Conservation (phyloP, 352 stramenopile genomes). For the Phytophthora vignae region DNA sequence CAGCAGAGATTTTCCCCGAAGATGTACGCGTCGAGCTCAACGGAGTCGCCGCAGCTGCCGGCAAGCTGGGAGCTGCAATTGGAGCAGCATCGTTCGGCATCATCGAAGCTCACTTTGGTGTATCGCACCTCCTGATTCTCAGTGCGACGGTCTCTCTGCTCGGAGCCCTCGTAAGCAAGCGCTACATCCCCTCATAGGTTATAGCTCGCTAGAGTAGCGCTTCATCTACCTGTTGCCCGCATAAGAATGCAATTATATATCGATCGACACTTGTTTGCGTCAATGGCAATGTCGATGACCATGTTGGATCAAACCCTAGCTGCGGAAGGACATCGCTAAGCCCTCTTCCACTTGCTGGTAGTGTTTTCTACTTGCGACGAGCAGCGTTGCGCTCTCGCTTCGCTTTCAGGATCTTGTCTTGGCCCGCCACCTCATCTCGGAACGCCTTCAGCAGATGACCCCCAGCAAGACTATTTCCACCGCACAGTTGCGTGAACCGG, state of each 20-base stretch:
- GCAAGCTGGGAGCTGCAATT: conserved; percentile 79
- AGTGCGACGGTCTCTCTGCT: conserved; percentile 68
- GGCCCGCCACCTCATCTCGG: conserved; percentile 56
- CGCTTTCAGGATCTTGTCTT: conserved; percentile 66
- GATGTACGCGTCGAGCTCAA: conserved; percentile 84
- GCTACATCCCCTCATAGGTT: conserved; percentile 32
- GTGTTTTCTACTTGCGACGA: conserved; percentile 23
- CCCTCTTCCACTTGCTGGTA: neutral
- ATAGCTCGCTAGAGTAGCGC: conserved; percentile 20
- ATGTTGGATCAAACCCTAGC: neutral
- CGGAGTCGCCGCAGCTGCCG: conserved; percentile 75
- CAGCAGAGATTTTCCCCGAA: conserved; percentile 78
- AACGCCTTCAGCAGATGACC: conserved; percentile 69
- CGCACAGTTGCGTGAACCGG: conserved; percentile 74
- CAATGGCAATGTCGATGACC: neutral
- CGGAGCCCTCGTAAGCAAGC: conserved; percentile 68
- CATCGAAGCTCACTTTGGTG: conserved; percentile 65
- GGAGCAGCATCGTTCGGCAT: conserved; percentile 70
- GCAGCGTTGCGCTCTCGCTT: conserved; percentile 55
- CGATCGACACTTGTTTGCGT: neutral
- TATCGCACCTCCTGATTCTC: conserved; percentile 64
- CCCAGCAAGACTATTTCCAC: conserved; percentile 62
- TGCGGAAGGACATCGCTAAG: neutral
- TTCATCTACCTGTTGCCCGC: conserved; percentile 5
- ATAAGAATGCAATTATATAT: conserved; percentile 29